phyloP scores from a whole-genome alignment of 2,329 filamentous ascomycete genomes.

The Colletotrichum australisinense region DNA sequence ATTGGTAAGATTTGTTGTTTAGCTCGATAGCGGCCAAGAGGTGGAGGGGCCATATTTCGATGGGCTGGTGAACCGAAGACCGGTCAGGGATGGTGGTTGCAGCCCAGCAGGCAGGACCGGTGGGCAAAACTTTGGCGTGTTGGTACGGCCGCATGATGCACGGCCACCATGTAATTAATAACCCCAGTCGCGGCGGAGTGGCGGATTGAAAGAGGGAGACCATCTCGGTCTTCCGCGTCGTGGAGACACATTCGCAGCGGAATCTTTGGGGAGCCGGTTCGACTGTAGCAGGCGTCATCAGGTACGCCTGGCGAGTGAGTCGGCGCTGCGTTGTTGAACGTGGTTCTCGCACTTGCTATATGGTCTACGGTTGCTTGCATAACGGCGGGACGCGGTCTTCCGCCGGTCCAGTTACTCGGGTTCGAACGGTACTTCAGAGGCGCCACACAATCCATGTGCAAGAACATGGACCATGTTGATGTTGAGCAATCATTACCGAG shows the following conservation, averaged over 20 bases:
- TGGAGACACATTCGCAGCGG: background rate
- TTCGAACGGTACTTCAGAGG: background rate
- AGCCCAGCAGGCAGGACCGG: background rate
- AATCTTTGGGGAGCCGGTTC: background rate
- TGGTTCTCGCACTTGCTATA: background rate
- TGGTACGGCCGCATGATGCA: slow-evolving; percentile 1
- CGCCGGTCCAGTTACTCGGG: background rate
- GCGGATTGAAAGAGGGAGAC: background rate
- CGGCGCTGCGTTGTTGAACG: background rate
- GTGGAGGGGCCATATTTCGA: background rate
- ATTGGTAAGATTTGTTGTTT: background rate
- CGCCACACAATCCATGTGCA: background rate
- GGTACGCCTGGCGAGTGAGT: background rate
- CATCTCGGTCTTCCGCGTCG: background rate
- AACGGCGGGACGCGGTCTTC: background rate
- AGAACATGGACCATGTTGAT: background rate
- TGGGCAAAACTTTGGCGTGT: background rate
- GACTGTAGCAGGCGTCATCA: background rate
- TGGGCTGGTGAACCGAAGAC: background rate
- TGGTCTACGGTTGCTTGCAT: background rate
- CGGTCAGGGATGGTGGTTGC: background rate
- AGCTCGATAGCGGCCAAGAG: background rate
- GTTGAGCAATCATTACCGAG: too few species aligned
- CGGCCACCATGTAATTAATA: background rate
- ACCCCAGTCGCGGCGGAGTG: background rate